phyloP scores from a whole-genome alignment of 345 rosid genomes.

The Chamaenerion angustifolium region DNA sequence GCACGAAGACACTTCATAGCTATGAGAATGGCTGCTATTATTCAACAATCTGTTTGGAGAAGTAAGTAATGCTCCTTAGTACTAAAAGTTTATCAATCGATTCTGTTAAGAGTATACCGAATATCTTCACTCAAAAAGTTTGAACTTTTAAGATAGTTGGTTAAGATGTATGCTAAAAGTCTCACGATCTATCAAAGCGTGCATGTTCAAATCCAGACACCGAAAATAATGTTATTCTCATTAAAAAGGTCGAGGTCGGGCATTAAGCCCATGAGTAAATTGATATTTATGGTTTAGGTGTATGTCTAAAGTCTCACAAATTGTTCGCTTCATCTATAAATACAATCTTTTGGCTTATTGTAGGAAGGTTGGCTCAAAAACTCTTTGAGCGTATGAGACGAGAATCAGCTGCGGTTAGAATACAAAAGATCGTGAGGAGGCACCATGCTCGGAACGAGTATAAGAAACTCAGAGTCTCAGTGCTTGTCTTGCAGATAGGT shows the following conservation, averaged over 20 bases:
- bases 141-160: background rate
- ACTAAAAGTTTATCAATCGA: no score
- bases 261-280: no score
- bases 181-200: no score
- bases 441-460: slow-evolving; percentile 9
- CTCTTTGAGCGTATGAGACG: slow-evolving; percentile 9
- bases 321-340: no score
- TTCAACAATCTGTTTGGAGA: slow-evolving; percentile 16
- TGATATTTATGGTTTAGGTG: no score
- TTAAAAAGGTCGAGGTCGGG: no score
- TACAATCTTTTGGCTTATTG: slow-evolving; percentile 1
- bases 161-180: no score
- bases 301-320: no score
- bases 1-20: slow-evolving; percentile 64
- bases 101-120: no score
- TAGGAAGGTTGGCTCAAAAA: slow-evolving; percentile 14
- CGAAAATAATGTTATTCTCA: no score
- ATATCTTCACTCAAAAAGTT: no score
- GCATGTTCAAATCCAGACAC: no score
- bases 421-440: slow-evolving; percentile 15
- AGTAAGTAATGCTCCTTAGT: slow-evolving; percentile 5
- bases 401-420: slow-evolving; percentile 13
- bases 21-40: slow-evolving; percentile 43
- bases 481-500: slow-evolving; percentile 14
- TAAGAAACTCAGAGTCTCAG: slow-evolving; percentile 8